Evolutionary conservation across 139 green algal genomes (phyloP).

Genomic region (Chlamydomonas sphaeroides): DNA sequence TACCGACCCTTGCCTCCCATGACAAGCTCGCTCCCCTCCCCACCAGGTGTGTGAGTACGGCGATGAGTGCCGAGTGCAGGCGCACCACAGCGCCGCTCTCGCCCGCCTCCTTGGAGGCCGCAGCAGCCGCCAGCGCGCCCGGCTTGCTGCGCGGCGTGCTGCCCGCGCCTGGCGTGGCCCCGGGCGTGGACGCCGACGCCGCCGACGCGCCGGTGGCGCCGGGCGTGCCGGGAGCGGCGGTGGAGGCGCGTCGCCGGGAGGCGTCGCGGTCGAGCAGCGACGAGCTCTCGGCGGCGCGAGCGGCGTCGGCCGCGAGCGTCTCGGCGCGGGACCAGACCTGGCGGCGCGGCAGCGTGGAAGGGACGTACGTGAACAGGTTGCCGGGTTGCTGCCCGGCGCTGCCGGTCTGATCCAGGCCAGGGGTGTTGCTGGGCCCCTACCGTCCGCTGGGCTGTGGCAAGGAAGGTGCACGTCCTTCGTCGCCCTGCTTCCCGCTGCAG

Average conservation of each 20-base stretch:
- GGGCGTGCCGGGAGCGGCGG: not conserved
- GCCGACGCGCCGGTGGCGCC: not conserved
- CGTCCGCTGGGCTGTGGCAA: no score
- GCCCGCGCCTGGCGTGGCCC: not conserved
- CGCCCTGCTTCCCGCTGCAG: no score
- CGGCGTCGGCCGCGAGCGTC: constrained; percentile 6
- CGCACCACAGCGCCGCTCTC: constrained; percentile 65
- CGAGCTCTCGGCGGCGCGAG: not conserved
- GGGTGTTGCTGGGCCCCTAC: no score
- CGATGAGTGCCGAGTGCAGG: constrained; percentile 76
- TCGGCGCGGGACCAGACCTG: constrained; percentile 43
- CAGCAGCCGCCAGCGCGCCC: not conserved
- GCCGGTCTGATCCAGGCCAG: no score
- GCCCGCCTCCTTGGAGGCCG: not conserved
- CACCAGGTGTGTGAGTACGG: constrained; percentile 79
- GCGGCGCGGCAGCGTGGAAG: no score
- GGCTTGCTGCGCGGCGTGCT: not conserved
- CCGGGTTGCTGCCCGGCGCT: no score
- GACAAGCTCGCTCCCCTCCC: no score
- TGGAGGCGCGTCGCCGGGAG: not conserved
- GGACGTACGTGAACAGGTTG: no score
- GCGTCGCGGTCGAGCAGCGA: constrained; percentile 8
- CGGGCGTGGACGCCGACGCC: no score
- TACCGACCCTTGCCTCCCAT: no score
- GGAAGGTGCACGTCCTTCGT: no score